phyloP scores from a whole-genome alignment of 164 flowering plant species.

The Houttuynia cordata region DNA sequence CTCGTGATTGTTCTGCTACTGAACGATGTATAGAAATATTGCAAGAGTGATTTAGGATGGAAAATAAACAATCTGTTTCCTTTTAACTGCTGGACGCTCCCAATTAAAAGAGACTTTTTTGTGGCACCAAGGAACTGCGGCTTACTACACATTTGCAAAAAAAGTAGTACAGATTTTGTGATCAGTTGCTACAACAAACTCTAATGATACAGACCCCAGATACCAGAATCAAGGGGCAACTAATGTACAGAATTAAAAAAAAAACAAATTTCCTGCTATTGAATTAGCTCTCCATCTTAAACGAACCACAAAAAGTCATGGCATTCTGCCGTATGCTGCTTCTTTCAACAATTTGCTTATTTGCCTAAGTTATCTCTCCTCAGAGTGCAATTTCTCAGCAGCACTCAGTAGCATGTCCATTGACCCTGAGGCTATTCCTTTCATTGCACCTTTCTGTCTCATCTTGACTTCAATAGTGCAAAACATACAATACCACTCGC shows the following conservation, averaged over 20 bases:
- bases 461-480: conserved; percentile 36
- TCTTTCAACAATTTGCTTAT: background rate
- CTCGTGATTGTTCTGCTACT: background rate
- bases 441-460: conserved; percentile 5
- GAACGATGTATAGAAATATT: too few species aligned
- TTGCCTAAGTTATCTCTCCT: conserved; percentile 15
- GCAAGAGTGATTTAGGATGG: too few species aligned
- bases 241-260: background rate
- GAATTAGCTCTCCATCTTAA: background rate
- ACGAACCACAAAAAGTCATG: background rate
- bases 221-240: background rate
- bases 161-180: too few species aligned
- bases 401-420: conserved; percentile 70
- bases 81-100: too few species aligned
- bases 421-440: conserved; percentile 12
- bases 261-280: background rate
- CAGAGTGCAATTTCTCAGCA: conserved; percentile 43
- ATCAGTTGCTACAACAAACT: too few species aligned
- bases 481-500: conserved; percentile 68
- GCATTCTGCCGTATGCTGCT: background rate
- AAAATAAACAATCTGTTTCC: too few species aligned
- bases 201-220: background rate
- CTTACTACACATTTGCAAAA: too few species aligned
- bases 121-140: too few species aligned
- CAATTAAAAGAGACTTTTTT: too few species aligned